Evolutionary conservation across 345 rosid species (phyloP).

Genomic region (Arabis hirsuta): DNA sequence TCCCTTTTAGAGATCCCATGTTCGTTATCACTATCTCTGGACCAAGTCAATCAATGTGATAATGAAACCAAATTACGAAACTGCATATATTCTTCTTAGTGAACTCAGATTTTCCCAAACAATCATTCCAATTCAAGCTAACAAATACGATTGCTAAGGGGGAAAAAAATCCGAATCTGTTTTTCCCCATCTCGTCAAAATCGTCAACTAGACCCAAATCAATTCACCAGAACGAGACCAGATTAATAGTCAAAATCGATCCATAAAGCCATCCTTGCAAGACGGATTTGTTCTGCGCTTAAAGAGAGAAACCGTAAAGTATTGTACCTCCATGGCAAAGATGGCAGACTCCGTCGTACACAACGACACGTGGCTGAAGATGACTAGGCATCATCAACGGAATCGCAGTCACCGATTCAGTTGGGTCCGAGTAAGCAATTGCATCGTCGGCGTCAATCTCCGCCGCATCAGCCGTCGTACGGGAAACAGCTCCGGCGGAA

Average conservation of each 20-base stretch:
- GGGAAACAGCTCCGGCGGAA: constrained; percentile 34
- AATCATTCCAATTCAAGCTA: constrained; percentile 7
- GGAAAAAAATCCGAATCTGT: neutral
- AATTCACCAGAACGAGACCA: neutral
- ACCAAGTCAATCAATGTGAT: constrained; percentile 15
- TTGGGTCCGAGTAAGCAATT: constrained; percentile 40
- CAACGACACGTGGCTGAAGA: constrained; percentile 91
- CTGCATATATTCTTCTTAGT: neutral
- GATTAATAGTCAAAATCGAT: constrained; percentile 7
- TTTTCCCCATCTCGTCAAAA: neutral
- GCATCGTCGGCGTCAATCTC: constrained; percentile 48
- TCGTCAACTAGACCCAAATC: neutral
- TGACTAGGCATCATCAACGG: constrained; percentile 48
- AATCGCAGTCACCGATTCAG: constrained; percentile 43
- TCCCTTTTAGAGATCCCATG: neutral
- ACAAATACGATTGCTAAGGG: neutral
- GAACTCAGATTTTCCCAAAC: neutral
- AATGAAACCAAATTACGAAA: neutral
- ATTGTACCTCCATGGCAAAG: constrained; percentile 88
- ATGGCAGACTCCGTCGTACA: constrained; percentile 94
- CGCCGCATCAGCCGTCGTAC: constrained; percentile 45
- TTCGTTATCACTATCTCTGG: neutral
- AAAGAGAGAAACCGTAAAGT: neutral
- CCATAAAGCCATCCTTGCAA: neutral
- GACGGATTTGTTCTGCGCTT: neutral